phyloP scores from a whole-genome alignment of 805 yeast species.

The Komagataella kurtzmanii region DNA sequence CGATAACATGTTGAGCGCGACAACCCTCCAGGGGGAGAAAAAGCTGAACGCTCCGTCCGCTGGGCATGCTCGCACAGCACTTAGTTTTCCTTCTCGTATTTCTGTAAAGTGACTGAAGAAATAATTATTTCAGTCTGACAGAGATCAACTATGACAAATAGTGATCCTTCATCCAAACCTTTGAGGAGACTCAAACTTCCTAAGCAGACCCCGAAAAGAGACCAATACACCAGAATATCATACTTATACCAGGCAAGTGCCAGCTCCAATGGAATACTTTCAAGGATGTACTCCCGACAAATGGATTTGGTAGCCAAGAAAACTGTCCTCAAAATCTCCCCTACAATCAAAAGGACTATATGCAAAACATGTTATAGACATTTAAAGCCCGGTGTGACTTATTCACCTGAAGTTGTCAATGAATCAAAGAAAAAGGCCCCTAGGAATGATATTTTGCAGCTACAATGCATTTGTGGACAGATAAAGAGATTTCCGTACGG shows the following conservation, averaged over 20 bases:
- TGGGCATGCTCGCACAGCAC: background rate
- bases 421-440: constrained; percentile 17
- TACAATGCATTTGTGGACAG: constrained; percentile 39
- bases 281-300: constrained; percentile 40
- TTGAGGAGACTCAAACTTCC: constrained; percentile 16
- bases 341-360: constrained; percentile 48
- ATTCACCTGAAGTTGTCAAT: constrained; percentile 26
- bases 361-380: constrained; percentile 56
- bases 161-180: background rate
- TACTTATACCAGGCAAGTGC: constrained; percentile 44
- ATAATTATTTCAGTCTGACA: too few relatives aligned
- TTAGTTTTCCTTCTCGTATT: background rate
- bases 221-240: constrained; percentile 45
- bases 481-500: constrained; percentile 55
- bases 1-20: background rate
- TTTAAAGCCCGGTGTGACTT: constrained; percentile 33
- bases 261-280: constrained; percentile 24
- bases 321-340: constrained; percentile 51
- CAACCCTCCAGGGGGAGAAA: background rate
- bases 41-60: background rate
- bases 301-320: constrained; percentile 54
- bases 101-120: background rate
- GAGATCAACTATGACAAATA: background rate
- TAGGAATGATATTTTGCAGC: constrained; percentile 32
- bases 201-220: constrained; percentile 27